These are phyloP conservation scores for Trichaptum fuscoviolaceum DNA, from an alignment of 768 basidiomycete genomes.

Conservation along the genomic window DNA sequence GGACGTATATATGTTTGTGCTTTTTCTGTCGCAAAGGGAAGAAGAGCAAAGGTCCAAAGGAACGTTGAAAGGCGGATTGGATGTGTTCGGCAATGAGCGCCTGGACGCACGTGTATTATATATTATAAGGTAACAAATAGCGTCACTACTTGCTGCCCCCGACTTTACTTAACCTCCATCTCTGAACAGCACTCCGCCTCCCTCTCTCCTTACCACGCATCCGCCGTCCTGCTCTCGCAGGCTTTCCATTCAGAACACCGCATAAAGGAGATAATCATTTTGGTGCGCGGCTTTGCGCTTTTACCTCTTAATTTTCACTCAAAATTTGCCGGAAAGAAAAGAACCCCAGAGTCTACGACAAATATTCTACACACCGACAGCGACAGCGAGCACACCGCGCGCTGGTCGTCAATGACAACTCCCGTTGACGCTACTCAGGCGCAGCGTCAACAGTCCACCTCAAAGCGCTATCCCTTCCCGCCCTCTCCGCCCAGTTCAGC, in stretches of 20 bases:
- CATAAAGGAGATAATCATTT: background rate
- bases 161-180: background rate
- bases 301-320: background rate
- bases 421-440: background rate
- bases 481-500: constrained; percentile 45
- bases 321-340: background rate
- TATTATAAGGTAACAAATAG: background rate
- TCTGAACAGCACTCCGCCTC: constrained; percentile 1
- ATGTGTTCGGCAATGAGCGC: background rate
- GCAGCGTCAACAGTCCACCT: background rate
- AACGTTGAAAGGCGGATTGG: background rate
- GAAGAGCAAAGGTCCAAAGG: background rate
- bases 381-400: background rate
- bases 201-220: background rate
- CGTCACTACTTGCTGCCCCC: background rate
- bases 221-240: background rate
- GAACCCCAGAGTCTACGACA: background rate
- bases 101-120: background rate
- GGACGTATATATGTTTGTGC: background rate
- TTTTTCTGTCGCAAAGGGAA: background rate
- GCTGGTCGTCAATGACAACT: background rate
- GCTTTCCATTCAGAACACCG: background rate
- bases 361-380: background rate
- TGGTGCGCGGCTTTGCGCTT: background rate
- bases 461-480: constrained; percentile 32